Percentiles rank a stretch among this genome's conserved stretches.
Conservation (phyloP, 805 yeast genomes). For the Candida tammaniensis region DNA sequence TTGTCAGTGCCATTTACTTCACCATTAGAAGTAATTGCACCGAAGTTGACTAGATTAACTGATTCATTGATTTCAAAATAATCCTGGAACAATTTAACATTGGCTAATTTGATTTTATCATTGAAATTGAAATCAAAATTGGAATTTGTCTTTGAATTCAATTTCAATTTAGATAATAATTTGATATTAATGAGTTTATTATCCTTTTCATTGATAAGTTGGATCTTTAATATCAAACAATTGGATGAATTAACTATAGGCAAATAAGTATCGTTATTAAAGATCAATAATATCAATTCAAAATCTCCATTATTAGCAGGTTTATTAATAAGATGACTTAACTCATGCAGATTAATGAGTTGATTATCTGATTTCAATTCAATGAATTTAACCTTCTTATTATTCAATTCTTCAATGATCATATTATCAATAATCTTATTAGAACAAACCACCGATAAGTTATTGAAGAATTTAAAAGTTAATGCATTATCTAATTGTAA, state of each 20-base stretch:
- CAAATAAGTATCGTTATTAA: constrained; percentile 18
- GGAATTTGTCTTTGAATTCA: constrained; percentile 9
- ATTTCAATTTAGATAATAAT: constrained; percentile 22
- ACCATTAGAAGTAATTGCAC: constrained; percentile 11
- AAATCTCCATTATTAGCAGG: constrained; percentile 1
- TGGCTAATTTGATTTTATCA: constrained; percentile 16
- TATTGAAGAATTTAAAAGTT: constrained; percentile 33
- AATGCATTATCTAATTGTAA: constrained; percentile 13
- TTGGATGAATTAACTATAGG: constrained; percentile 34
- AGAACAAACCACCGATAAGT: constrained; percentile 42
- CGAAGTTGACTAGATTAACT: constrained; percentile 23
- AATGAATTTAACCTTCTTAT: constrained; percentile 36
- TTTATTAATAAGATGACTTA: background rate
- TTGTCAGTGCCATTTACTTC: background rate
- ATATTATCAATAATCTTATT: constrained; percentile 50
- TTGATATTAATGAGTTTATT: constrained; percentile 9
- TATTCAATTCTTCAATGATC: constrained; percentile 48
- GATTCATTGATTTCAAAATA: constrained; percentile 29
- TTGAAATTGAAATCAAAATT: constrained; percentile 25
- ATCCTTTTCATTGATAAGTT: constrained; percentile 20
- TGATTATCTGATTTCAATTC: constrained; percentile 16
- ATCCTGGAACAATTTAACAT: constrained; percentile 15
- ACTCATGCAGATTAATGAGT: too few relatives aligned
- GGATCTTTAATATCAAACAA: constrained; percentile 29
- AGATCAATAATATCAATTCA: constrained; percentile 10